Conservation (phyloP, 805 yeast species). For the Geotrichum ghanense region DNA sequence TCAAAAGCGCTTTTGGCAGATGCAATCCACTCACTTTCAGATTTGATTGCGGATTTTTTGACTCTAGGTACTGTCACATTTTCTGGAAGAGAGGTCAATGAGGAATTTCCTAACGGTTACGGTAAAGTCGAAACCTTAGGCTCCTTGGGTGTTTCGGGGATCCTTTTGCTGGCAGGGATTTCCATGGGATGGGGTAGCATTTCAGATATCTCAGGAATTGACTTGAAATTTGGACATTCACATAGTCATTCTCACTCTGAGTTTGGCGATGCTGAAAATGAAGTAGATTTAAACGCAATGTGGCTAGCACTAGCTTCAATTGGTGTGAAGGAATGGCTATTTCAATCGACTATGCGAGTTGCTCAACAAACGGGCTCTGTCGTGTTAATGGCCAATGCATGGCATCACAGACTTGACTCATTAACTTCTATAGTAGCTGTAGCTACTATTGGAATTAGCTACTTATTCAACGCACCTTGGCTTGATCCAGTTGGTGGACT, state of each 20-base stretch:
- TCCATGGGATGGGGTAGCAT: constrained; percentile 78
- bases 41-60: constrained; percentile 77
- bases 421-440: constrained; percentile 86
- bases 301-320: constrained; percentile 92
- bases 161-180: constrained; percentile 76
- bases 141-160: constrained; percentile 74
- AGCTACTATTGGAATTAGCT: constrained; percentile 77
- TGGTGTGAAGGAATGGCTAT: constrained; percentile 78
- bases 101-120: constrained; percentile 69
- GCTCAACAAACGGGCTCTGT: constrained; percentile 73
- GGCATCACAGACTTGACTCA: constrained; percentile 97
- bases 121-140: constrained; percentile 93
- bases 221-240: constrained; percentile 31
- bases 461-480: constrained; percentile 66
- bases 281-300: constrained; percentile 79
- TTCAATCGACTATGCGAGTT: constrained; percentile 66
- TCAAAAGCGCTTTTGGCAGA: constrained; percentile 93
- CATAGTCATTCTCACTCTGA: constrained; percentile 21
- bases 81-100: constrained; percentile 48
- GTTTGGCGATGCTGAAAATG: constrained; percentile 22
- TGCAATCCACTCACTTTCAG: constrained; percentile 87
- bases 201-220: constrained; percentile 46
- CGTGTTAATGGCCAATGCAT: constrained; percentile 90
- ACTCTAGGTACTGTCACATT: constrained; percentile 83
- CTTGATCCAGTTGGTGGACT: constrained; percentile 90